Evolutionary conservation across 345 rosid genomes (phyloP), one percentile per base, ranked within the genome.

Genomic region (Luvunga scandens): DNA sequence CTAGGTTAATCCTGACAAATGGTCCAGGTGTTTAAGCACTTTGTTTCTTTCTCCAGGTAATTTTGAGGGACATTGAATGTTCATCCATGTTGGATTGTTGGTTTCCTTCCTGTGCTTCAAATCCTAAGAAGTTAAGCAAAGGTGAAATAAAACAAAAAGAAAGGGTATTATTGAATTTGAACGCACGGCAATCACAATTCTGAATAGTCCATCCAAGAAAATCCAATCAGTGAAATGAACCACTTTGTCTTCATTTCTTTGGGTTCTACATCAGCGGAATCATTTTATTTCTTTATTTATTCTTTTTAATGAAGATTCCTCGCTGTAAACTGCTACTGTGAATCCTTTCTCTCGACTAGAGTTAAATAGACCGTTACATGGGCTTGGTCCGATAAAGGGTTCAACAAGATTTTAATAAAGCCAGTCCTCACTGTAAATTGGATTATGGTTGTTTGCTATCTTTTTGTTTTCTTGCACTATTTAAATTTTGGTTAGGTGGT

Each of bases 401-500:
- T 79, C 73, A 21, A 62, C 72, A 72, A 50, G 39, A 61, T 56
- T 59, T 42, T 66, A 66, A 69, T 34, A 8, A 75, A 55, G 31
- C 42, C 69, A 59, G 53, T 77, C 64, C 75, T 60, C 75, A 9
- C 72, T 66, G 61, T 75, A 63, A 75, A 79, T 45, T 79, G 63
- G 38, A 42, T 83, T 67, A 68, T 36, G 78, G 83, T 81, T 69
- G 87, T 83, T 86, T 73, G 60, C 74, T 72, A 73, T 62, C 25
- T 72, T 78, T 91, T 78, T 91, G 91, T 87, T 85, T 77, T 85
- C 81, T 85, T 86, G 76, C 70, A 73, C 63, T 89, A 80, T 83
- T 87, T 62, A 84, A 88, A 63, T 61, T 75, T 82, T 86, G 76
- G 81, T 89, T 89, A 84, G 91, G 89, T 90, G 73, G 85, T 81